phyloP scores from a whole-genome alignment of 495 filamentous ascomycete species.

The Aspergillus sclerotiicarbonarius region DNA sequence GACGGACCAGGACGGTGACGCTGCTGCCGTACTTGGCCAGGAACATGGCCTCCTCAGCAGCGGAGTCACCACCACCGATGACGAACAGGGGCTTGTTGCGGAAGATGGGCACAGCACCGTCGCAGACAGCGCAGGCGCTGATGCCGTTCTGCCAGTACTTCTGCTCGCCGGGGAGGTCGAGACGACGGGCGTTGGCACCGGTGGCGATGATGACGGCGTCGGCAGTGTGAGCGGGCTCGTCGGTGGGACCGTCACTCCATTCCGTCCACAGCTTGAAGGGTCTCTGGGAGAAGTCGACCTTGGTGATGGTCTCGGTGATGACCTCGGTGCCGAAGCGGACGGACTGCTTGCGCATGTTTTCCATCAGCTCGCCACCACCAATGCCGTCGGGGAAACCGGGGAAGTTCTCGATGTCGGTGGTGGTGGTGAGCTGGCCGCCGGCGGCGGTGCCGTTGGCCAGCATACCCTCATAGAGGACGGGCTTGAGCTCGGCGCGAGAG shows the following conservation, averaged over 20 bases:
- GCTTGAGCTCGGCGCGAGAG: slow-evolving; percentile 82
- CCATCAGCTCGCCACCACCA: slow-evolving; percentile 85
- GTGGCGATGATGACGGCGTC: slow-evolving; percentile 93
- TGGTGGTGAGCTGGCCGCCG: slow-evolving; percentile 95
- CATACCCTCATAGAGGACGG: slow-evolving; percentile 95
- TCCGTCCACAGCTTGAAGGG: slow-evolving; percentile 93
- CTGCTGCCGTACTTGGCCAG: slow-evolving; percentile 94
- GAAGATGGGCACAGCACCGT: slow-evolving; percentile 97
- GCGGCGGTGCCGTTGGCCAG: slow-evolving; percentile 95
- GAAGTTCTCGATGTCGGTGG: slow-evolving; percentile 97
- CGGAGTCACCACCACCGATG: slow-evolving; percentile 95
- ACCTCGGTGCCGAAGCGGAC: slow-evolving; percentile 89
- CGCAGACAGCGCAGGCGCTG: slow-evolving; percentile 94
- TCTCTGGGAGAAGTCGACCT: slow-evolving; percentile 77
- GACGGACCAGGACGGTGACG: slow-evolving; percentile 90
- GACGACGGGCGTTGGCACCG: slow-evolving; percentile 81
- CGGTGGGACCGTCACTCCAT: slow-evolving; percentile 67
- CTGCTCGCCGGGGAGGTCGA: slow-evolving; percentile 85
- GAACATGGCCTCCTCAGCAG: slow-evolving; percentile 96
- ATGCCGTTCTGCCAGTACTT: slow-evolving; percentile 97
- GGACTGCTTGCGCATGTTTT: slow-evolving; percentile 89
- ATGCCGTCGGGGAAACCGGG: slow-evolving; percentile 90
- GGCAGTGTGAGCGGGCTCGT: slow-evolving; percentile 70
- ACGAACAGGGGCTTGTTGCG: slow-evolving; percentile 91
- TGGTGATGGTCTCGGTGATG: slow-evolving; percentile 85